Percentiles rank a stretch among this genome's conserved stretches.
Evolutionary conservation across 352 stramenopile species (phyloP).

Genomic region (Globisporangium echinulatum): DNA sequence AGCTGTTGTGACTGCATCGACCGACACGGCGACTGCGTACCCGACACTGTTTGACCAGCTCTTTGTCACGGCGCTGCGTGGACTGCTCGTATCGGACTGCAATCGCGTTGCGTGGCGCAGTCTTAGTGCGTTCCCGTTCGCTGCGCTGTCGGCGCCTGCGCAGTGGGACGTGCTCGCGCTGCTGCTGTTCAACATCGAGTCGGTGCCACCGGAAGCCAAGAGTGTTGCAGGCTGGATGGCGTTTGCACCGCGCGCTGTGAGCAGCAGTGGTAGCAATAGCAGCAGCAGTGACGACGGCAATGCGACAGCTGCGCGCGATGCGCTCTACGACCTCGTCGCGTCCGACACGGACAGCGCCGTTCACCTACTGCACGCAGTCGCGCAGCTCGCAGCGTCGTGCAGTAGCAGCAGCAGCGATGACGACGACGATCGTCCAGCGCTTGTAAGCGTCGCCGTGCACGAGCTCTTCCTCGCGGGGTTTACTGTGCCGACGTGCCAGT

Average conservation of each 20-base stretch:
- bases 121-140: conserved; percentile 64
- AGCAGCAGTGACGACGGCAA: conserved; percentile 17
- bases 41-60: conserved; percentile 82
- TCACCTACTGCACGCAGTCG: conserved; percentile 66
- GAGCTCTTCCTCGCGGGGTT: conserved; percentile 63
- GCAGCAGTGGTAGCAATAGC: conserved; percentile 14
- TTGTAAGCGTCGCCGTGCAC: conserved; percentile 52
- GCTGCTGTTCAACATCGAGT: conserved; percentile 66
- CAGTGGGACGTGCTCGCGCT: conserved; percentile 81
- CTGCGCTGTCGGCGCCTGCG: conserved; percentile 55
- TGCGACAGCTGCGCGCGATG: conserved; percentile 26
- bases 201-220: conserved; percentile 54
- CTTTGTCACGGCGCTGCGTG: conserved; percentile 75
- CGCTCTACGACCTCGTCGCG: conserved; percentile 54
- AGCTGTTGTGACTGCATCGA: conserved; percentile 33
- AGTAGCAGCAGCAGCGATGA: conserved; percentile 27
- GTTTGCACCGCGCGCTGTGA: conserved; percentile 42
- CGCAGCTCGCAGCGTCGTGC: conserved; percentile 21
- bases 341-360: conserved; percentile 59
- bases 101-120: conserved; percentile 78
- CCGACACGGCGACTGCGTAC: conserved; percentile 33
- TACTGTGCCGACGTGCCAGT: conserved; percentile 38
- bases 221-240: conserved; percentile 48
- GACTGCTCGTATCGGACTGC: conserved; percentile 59
- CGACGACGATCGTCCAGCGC: conserved; percentile 22